These are phyloP conservation scores for Cerrena zonata DNA, from an alignment of 1,284 basidiomycete species.

Conservation along the genomic window DNA sequence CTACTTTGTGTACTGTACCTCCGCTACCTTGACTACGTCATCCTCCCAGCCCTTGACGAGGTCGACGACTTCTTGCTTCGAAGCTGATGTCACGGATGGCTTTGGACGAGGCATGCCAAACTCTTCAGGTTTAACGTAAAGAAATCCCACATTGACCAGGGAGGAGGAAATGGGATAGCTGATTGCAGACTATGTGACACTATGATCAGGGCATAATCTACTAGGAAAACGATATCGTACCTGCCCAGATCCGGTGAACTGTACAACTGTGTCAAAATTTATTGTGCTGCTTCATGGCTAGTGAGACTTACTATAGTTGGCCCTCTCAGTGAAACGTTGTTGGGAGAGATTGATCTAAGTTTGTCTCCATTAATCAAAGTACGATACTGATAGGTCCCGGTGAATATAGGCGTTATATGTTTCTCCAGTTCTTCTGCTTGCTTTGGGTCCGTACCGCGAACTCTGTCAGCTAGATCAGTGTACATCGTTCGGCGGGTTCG, in stretches of 20 bases:
- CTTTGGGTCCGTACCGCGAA: constrained; percentile 7
- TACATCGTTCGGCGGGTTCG: constrained; percentile 32
- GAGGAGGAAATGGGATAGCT: not conserved
- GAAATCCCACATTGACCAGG: not conserved
- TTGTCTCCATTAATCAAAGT: constrained; percentile 30
- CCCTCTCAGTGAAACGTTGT: constrained; percentile 8
- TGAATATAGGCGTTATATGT: constrained; percentile 35
- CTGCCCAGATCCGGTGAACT: not conserved
- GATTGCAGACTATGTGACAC: not conserved
- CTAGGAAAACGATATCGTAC: not conserved
- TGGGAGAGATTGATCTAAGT: constrained; percentile 19
- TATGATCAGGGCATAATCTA: too few relatives aligned
- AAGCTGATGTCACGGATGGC: not conserved
- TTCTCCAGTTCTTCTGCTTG: constrained; percentile 6
- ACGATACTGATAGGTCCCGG: constrained; percentile 39
- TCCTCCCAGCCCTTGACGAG: not conserved
- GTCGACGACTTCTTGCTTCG: not conserved
- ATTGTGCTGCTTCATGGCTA: too few relatives aligned
- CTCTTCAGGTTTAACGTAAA: not conserved
- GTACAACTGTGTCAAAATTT: too few relatives aligned
- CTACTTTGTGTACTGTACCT: not conserved
- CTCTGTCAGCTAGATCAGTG: constrained; percentile 13
- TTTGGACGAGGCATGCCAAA: not conserved
- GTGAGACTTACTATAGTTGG: not conserved
- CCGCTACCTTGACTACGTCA: not conserved